A percentile compares a stretch with the other conserved stretches of the same genome.
These are phyloP conservation scores for Russula brevipes DNA, from an alignment of 768 basidiomycete species.

Conservation along the genomic window DNA sequence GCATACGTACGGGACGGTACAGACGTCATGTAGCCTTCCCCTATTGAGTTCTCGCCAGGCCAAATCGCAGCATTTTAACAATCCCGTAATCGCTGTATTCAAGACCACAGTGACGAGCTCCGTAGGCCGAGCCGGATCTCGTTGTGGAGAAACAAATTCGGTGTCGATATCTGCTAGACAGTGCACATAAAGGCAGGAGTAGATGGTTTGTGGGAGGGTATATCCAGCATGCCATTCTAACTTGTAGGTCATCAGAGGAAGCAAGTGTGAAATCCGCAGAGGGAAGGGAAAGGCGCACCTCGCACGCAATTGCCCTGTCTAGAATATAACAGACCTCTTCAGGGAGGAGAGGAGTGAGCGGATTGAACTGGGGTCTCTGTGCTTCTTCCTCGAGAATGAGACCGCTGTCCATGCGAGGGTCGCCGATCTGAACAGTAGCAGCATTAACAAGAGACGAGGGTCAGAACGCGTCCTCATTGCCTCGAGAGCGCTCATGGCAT, in stretches of 20 bases:
- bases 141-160: slow-evolving; percentile 37
- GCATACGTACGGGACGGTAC: slow-evolving; percentile 15
- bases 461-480: slow-evolving; percentile 38
- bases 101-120: slow-evolving; percentile 67
- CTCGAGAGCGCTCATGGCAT: slow-evolving; percentile 94
- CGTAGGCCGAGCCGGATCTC: slow-evolving; percentile 47
- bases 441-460: slow-evolving; percentile 15
- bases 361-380: slow-evolving; percentile 51
- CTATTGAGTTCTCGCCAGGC: slow-evolving; percentile 78
- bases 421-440: slow-evolving; percentile 60
- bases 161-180: slow-evolving; percentile 56
- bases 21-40: slow-evolving; percentile 71
- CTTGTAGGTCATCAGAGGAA: slow-evolving; percentile 38
- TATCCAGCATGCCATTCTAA: slow-evolving; percentile 86
- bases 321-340: slow-evolving; percentile 87
- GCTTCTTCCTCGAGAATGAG: slow-evolving; percentile 41
- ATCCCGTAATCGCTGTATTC: slow-evolving; percentile 56
- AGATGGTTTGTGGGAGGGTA: slow-evolving; percentile 81
- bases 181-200: slow-evolving; percentile 71
- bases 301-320: slow-evolving; percentile 69
- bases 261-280: slow-evolving; percentile 5
- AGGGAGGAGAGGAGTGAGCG: slow-evolving; percentile 56
- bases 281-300: slow-evolving; percentile 45
- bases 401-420: slow-evolving; percentile 86
- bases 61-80: slow-evolving; percentile 78